A percentile compares a stretch with the other conserved stretches of the same genome.
These are phyloP conservation scores for Bassia scoparia DNA, from an alignment of 148 eudicot species.

Conservation along the genomic window DNA sequence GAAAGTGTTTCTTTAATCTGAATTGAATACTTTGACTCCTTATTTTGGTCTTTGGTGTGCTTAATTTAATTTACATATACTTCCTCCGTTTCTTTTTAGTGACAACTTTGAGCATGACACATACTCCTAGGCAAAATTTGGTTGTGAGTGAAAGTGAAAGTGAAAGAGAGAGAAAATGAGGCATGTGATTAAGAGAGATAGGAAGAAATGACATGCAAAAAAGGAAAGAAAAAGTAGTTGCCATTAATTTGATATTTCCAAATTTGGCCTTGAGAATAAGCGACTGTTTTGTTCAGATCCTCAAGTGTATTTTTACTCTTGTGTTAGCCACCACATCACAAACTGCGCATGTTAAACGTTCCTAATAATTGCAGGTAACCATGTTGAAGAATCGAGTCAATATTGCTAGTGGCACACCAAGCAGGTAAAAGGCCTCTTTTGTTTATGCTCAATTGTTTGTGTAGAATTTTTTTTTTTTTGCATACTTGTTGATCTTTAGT, in stretches of 20 bases:
- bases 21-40: background rate
- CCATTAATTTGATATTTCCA: too few relatives aligned
- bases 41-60: background rate
- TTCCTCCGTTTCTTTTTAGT: too few relatives aligned
- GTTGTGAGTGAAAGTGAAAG: too few relatives aligned
- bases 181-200: too few relatives aligned
- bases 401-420: slow-evolving; percentile 91
- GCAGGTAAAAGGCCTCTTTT: slow-evolving; percentile 47
- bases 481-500: background rate
- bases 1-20: background rate
- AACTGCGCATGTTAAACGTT: background rate
- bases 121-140: too few relatives aligned
- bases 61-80: too few relatives aligned
- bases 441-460: slow-evolving; percentile 9
- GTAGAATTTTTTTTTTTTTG: background rate
- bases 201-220: too few relatives aligned
- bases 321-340: background rate
- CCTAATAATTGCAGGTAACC: slow-evolving; percentile 44
- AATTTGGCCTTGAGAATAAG: slow-evolving; percentile 5
- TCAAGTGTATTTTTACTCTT: background rate
- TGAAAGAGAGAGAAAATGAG: too few relatives aligned
- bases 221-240: too few relatives aligned
- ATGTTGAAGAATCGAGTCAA: slow-evolving; percentile 71
- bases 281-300: background rate
- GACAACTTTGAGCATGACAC: too few relatives aligned